Evolutionary conservation across 208 protist genomes (phyloP), one percentile per base, ranked within the genome.

Genomic region (Wallacemonas collosoma): DNA sequence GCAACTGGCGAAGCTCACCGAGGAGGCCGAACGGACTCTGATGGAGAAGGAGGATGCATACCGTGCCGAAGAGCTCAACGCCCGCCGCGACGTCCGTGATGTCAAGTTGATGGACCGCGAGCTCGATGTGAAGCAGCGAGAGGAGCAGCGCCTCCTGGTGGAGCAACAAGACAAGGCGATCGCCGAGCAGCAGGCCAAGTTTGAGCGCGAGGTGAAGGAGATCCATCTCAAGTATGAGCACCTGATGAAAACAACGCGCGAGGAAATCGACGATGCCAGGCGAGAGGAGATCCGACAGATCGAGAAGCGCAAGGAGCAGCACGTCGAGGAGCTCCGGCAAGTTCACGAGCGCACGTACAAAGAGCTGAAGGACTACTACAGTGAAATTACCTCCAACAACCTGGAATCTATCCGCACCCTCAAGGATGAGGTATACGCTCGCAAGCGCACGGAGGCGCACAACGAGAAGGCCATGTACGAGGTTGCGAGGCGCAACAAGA

Each of bases 341-440:
- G 89, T 98, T 15, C 98, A 99, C 74, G 96, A 99, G 75, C 88
- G 90, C 47, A 97, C 98, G 2, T 99, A 99, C 85, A 90, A 88
- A 60, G 96, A 99, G 72, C 99, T 99, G 77, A 99, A 98, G 73
- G 93, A 97, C 61, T 99, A 99, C 85, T 99, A 99, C 83, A 98
- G 96, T 73, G 98, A 99, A 74, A 99, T 99, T 69, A 99, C 98
- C 8, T 97, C 95, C 35, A 99, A 98, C 88, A 99, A 99, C 85
- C 71, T 99, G n/a, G 97, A 99, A 65, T 97, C 98, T 35, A 99
- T 99, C 75, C 96, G 98, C 15, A 98, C 94, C 12, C 86, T 99
- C 35, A 99, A 99, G 84, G 97, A 98, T 68, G 90, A 98, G 75
- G 91, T 98, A 51, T 97, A 97, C 76, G 89, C 96, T 14, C 89